These are phyloP conservation scores for Pisolithus microcarpus DNA, from an alignment of 768 basidiomycete species.

Conservation along the genomic window DNA sequence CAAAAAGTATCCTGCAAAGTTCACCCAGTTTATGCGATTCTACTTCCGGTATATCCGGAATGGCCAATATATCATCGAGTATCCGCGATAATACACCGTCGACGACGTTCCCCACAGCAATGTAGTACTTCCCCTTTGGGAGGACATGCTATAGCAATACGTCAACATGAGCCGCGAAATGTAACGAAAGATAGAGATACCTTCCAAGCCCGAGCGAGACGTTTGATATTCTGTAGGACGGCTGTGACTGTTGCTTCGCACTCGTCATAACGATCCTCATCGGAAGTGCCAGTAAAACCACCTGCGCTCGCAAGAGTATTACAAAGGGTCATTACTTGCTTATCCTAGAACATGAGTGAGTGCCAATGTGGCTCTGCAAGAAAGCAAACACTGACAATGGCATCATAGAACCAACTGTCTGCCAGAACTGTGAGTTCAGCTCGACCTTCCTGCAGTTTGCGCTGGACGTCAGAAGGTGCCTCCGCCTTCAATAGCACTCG, in stretches of 20 bases:
- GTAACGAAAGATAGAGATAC: constrained; percentile 32
- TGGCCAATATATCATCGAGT: constrained; percentile 62
- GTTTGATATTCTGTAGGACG: constrained; percentile 56
- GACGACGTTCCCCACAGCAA: constrained; percentile 61
- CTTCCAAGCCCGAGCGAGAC: constrained; percentile 62
- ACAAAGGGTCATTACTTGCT: constrained; percentile 19
- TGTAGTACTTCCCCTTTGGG: constrained; percentile 64
- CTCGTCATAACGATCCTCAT: constrained; percentile 70
- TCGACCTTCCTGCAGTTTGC: constrained; percentile 45
- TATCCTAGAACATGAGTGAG: constrained; percentile 13
- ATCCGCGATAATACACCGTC: constrained; percentile 63
- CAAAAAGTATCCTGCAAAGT: constrained; percentile 69
- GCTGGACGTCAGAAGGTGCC: constrained; percentile 27
- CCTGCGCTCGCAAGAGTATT: constrained; percentile 47
- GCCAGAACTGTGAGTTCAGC: constrained; percentile 47
- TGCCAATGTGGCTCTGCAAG: background rate
- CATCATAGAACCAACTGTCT: constrained; percentile 64
- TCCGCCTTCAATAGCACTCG: constrained; percentile 24
- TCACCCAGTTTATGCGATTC: constrained; percentile 83
- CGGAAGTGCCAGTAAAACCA: constrained; percentile 62
- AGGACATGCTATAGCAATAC: constrained; percentile 48
- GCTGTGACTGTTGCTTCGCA: constrained; percentile 64
- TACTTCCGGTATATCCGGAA: constrained; percentile 81
- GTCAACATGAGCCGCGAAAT: background rate
- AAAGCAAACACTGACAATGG: constrained; percentile 45